phyloP scores from a whole-genome alignment of 495 filamentous ascomycete species.

The Xylaria acuta region DNA sequence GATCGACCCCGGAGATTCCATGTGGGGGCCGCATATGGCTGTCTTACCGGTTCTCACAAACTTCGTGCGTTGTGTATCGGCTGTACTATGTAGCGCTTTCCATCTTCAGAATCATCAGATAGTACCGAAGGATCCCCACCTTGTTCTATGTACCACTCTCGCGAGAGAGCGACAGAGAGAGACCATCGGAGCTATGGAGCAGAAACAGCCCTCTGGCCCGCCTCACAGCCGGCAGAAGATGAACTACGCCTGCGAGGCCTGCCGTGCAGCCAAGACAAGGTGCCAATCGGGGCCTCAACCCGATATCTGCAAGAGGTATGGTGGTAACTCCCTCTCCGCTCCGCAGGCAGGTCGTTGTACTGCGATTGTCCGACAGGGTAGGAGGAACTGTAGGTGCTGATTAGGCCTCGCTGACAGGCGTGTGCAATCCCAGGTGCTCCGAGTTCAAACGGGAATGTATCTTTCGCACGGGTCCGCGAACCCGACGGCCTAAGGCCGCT shows the following conservation, averaged over 20 bases:
- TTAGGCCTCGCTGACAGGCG: not conserved
- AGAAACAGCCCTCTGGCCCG: slow-evolving; percentile 7
- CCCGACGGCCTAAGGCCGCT: slow-evolving; percentile 44
- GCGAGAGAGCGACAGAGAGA: not conserved
- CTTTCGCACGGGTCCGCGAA: slow-evolving; percentile 53
- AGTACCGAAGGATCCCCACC: not conserved
- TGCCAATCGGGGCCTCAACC: slow-evolving; percentile 50
- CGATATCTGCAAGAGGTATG: slow-evolving; percentile 56
- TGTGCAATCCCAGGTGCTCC: slow-evolving; percentile 45
- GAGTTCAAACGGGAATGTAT: slow-evolving; percentile 57
- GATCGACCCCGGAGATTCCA: slow-evolving; percentile 15
- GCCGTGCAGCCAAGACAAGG: slow-evolving; percentile 52
- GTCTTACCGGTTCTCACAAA: not conserved
- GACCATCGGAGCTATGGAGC: slow-evolving; percentile 12
- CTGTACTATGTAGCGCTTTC: slow-evolving; percentile 1
- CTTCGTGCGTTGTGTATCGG: not conserved
- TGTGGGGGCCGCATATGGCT: not conserved
- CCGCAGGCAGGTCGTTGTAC: not conserved
- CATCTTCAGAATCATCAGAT: not conserved
- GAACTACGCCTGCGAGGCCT: slow-evolving; percentile 55
- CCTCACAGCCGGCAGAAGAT: slow-evolving; percentile 36
- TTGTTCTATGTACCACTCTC: not conserved
- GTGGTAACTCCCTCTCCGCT: not conserved
- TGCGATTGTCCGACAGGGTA: not conserved
- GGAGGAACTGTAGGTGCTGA: not conserved